Evolutionary conservation across 2,329 filamentous ascomycete species (phyloP).

Genomic region (Neonectria neomacrospora): DNA sequence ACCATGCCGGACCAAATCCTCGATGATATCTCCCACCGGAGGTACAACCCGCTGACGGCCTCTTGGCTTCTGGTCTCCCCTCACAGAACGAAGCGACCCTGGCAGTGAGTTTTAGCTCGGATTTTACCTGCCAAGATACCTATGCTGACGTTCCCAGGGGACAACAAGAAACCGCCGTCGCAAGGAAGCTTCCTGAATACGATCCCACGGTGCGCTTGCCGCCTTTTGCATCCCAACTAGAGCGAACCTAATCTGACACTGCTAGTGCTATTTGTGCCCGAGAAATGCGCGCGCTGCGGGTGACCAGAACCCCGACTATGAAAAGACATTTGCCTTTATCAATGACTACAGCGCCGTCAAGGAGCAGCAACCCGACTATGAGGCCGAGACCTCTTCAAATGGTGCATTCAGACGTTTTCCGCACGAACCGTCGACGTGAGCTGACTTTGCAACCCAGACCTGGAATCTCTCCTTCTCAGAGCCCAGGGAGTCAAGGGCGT

Average conservation of each 20-base stretch:
- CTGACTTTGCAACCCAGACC: conserved; percentile 58
- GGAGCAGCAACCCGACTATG: conserved; percentile 87
- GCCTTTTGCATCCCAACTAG: conserved; percentile 15
- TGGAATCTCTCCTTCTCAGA: conserved; percentile 80
- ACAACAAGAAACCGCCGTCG: conserved; percentile 78
- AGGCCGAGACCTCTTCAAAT: conserved; percentile 53
- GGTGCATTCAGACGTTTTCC: conserved; percentile 30
- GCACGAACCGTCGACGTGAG: neutral
- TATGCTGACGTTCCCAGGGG: conserved; percentile 63
- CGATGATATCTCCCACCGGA: conserved; percentile 95
- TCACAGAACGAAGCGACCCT: conserved; percentile 95
- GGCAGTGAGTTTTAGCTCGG: conserved; percentile 77
- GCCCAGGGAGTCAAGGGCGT: conserved; percentile 91
- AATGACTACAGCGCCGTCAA: conserved; percentile 99
- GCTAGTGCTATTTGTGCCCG: conserved; percentile 91
- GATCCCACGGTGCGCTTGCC: conserved; percentile 71
- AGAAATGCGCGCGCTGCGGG: conserved; percentile 90
- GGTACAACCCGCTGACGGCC: conserved; percentile 90
- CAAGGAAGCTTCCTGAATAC: conserved; percentile 78
- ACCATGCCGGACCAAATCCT: conserved; percentile 80
- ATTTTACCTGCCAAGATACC: neutral
- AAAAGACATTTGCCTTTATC: conserved; percentile 90
- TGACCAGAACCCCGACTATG: conserved; percentile 86
- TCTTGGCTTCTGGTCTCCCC: conserved; percentile 96
- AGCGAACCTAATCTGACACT: conserved; percentile 21